A percentile compares a stretch with the other conserved stretches of the same genome.
Conservation (phyloP, 2,329 filamentous ascomycete genomes). For the Fusarium begoniae region DNA sequence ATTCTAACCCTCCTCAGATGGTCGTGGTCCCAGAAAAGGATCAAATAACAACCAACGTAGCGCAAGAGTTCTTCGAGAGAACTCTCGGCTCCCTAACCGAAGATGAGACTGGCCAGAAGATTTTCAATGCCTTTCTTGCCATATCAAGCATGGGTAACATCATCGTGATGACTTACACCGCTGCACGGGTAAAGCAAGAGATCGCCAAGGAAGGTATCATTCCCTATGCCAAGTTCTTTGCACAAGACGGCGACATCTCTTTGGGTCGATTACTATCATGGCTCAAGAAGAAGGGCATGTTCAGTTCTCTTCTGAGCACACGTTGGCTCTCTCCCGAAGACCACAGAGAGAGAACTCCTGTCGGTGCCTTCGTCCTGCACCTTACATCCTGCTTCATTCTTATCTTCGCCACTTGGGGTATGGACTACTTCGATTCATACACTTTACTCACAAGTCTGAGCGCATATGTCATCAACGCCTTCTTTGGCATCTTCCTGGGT, state of each 20-base stretch:
- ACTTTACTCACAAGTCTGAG: constrained; percentile 44
- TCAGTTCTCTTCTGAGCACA: constrained; percentile 40
- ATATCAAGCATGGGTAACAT: constrained; percentile 66
- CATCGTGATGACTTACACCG: constrained; percentile 65
- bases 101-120: constrained; percentile 43
- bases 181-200: constrained; percentile 66
- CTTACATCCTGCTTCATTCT: constrained; percentile 48
- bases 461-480: constrained; percentile 48
- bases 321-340: constrained; percentile 48
- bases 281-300: constrained; percentile 45
- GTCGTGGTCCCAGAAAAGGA: constrained; percentile 39
- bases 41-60: constrained; percentile 34
- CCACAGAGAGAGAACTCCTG: constrained; percentile 49
- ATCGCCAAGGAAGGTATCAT: constrained; percentile 68
- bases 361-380: constrained; percentile 49
- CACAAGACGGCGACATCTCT: constrained; percentile 49
- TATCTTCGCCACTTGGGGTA: constrained; percentile 47
- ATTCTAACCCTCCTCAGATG: constrained; percentile 46
- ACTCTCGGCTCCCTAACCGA: constrained; percentile 45
- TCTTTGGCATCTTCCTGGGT: constrained; percentile 48
- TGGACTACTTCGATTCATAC: constrained; percentile 42
- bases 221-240: constrained; percentile 60
- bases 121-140: constrained; percentile 61
- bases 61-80: constrained; percentile 48
- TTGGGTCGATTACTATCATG: constrained; percentile 46